These are phyloP conservation scores for Candida sakaeoensis DNA, from an alignment of 805 yeast species.

Conservation along the genomic window DNA sequence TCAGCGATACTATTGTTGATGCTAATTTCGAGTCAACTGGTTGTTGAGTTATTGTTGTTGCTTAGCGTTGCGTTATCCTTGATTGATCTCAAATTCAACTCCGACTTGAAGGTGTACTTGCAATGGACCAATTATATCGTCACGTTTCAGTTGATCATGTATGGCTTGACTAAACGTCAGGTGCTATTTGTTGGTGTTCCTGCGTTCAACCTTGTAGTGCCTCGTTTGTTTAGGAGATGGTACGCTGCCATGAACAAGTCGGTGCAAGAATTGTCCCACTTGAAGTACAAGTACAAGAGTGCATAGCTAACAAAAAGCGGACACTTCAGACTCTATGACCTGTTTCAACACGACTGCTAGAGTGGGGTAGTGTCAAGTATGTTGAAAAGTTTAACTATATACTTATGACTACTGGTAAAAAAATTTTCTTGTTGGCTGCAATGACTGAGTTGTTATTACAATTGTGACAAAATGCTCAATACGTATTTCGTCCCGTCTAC, in stretches of 20 bases:
- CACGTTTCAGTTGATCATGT: background rate
- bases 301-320: too few species aligned
- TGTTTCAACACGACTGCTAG: too few species aligned
- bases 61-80: constrained; percentile 3
- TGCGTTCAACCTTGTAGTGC: constrained; percentile 11
- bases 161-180: background rate
- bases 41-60: background rate
- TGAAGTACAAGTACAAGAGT: constrained; percentile 18
- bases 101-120: background rate
- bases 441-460: too few species aligned
- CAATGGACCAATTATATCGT: background rate
- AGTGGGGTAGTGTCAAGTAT: too few species aligned
- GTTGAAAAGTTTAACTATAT: too few species aligned
- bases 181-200: constrained; percentile 5
- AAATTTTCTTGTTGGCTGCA: too few species aligned
- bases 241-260: constrained; percentile 8
- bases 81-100: constrained; percentile 3
- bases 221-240: constrained; percentile 11
- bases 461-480: too few species aligned
- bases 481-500: too few species aligned
- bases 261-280: constrained; percentile 10
- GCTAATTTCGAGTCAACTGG: background rate
- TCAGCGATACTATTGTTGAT: background rate
- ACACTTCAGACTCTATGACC: too few species aligned
- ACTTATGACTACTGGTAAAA: too few species aligned